phyloP scores from a whole-genome alignment of 768 basidiomycete species.

The Suillus luteus region DNA sequence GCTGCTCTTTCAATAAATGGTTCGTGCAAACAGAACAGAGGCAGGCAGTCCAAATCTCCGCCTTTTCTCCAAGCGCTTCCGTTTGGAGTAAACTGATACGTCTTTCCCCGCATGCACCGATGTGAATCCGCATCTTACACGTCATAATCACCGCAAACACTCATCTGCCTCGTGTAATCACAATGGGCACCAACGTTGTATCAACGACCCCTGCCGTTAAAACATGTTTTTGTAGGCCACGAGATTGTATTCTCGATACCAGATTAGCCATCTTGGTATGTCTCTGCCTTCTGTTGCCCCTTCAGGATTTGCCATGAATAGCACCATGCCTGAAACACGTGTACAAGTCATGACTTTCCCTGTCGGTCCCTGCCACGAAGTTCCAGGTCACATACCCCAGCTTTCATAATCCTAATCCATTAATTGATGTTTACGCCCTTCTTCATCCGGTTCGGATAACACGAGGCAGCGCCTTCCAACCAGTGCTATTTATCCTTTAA shows the following conservation, averaged over 20 bases:
- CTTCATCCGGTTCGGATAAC: constrained; percentile 21
- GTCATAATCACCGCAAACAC: background rate
- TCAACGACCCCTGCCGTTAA: constrained; percentile 5
- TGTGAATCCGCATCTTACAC: background rate
- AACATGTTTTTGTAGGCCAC: background rate
- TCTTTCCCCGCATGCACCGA: background rate
- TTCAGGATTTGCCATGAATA: constrained; percentile 19
- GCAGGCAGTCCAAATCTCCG: background rate
- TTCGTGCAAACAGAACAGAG: background rate
- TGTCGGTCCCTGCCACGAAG: constrained; percentile 9
- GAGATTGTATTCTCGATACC: constrained; percentile 2
- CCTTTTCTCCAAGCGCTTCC: background rate
- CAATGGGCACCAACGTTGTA: constrained; percentile 6
- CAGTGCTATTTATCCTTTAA: constrained; percentile 12
- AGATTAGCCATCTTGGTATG: constrained; percentile 7
- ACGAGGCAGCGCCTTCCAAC: constrained; percentile 27
- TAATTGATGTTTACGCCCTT: constrained; percentile 22
- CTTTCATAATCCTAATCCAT: constrained; percentile 16
- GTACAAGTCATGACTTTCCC: constrained; percentile 22
- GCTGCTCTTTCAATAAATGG: background rate
- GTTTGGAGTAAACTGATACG: background rate
- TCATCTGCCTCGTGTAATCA: constrained; percentile 1
- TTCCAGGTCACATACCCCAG: constrained; percentile 15
- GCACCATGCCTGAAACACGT: constrained; percentile 30
- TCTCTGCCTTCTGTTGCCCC: background rate